phyloP scores from a whole-genome alignment of 495 filamentous ascomycete species.

The Cairneyella variabilis region DNA sequence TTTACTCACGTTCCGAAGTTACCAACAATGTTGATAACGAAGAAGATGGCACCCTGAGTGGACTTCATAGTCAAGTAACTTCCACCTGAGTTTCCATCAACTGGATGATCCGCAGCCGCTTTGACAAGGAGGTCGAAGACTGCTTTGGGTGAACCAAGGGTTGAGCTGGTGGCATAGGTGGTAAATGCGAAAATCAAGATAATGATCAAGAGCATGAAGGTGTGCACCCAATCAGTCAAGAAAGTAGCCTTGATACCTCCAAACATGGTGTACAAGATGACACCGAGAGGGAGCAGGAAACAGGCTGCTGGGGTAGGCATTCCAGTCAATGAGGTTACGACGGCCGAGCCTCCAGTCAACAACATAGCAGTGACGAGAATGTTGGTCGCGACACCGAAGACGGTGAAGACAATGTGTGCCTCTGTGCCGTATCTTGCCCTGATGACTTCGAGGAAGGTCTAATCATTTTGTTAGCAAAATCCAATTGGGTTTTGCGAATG shows the following conservation, averaged over 20 bases:
- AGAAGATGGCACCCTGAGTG: conserved; percentile 87
- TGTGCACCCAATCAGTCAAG: conserved; percentile 56
- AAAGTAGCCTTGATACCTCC: conserved; percentile 65
- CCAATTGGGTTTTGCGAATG: neutral
- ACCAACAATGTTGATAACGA: conserved; percentile 90
- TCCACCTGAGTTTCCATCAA: conserved; percentile 79
- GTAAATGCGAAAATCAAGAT: conserved; percentile 90
- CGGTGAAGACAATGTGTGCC: conserved; percentile 55
- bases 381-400: conserved; percentile 81
- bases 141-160: conserved; percentile 73
- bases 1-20: conserved; percentile 75
- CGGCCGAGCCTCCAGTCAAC: conserved; percentile 85
- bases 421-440: conserved; percentile 42
- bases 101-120: conserved; percentile 68
- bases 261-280: conserved; percentile 74
- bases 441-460: conserved; percentile 77
- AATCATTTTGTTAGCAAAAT: neutral
- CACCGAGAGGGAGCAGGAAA: conserved; percentile 83
- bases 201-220: conserved; percentile 80
- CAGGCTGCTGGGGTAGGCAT: conserved; percentile 83
- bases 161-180: conserved; percentile 70
- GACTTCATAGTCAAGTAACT: conserved; percentile 90
- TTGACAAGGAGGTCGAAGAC: conserved; percentile 78
- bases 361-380: conserved; percentile 89
- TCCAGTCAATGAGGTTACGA: conserved; percentile 79